Base-by-base conservation (phyloP, 495 filamentous ascomycete species). In the Neurospora sp. region DNA sequence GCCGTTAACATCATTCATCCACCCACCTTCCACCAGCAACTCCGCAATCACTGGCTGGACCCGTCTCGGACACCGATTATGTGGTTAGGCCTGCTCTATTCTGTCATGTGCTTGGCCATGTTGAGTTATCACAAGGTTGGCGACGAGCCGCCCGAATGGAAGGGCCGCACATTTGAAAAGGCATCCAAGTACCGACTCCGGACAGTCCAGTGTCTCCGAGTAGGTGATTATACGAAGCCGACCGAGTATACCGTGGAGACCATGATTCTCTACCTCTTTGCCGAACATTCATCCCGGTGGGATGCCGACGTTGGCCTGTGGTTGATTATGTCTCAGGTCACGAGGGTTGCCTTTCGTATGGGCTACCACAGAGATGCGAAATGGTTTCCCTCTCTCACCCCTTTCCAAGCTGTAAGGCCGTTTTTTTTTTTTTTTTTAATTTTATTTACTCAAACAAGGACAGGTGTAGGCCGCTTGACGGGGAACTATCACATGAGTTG, bases 341-440 rank as follows among this genome's bases (percentile, higher is more conserved):
- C 92, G 35, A 89, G 95, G 72, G 83, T 97, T 71, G 93, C 95
- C 10, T 94, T 98, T 87, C 88, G 93, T 37, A 97, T 97, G 93
- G 96, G 96, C 68, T 96, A 97, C 73, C 96, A 99, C 78, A 89
- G 96, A 71, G 96, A 99, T 79, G 89, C 93, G 16, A 92, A 91
- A 77, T 89, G 91, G 81, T 97, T 93, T 77, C 87, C 92, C 14
- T 90, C 89, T 69, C 91, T 99, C 74, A 89, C 90, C 5, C 91
- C 94, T 6, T 97, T 95, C 76, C 90, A 96, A 79, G 94, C 90
- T 31, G 84, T 86, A 80, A 70, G 84, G 53, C 27, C 27, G 9
- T 3, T 59, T 18, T 59, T 18, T 35, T 35, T 3, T 61, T 35
- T 35, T 3, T 61, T 2, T 53, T 16, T 53, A n/a, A 2, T 35